phyloP scores from a whole-genome alignment of 164 flowering plant genomes.

The Vitis rupestris region DNA sequence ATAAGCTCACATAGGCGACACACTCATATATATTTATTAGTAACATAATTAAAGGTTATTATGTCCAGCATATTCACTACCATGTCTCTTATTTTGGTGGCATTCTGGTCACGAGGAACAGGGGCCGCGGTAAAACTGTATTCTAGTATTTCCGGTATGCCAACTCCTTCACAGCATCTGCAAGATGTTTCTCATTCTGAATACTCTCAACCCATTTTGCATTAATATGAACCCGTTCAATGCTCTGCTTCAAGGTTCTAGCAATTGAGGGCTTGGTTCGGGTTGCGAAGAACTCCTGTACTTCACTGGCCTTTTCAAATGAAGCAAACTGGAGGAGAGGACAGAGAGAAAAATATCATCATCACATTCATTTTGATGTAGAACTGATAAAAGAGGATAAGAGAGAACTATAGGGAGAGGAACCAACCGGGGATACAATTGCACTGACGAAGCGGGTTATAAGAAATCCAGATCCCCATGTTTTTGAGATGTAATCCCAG shows the following conservation, averaged over 20 bases:
- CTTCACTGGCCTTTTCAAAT: conserved; percentile 67
- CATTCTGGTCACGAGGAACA: not conserved
- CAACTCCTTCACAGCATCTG: conserved; percentile 52
- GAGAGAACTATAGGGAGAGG: not conserved
- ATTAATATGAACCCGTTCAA: conserved; percentile 79
- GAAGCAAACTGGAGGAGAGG: conserved; percentile 60
- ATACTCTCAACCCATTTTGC: conserved; percentile 75
- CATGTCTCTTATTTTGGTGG: not conserved
- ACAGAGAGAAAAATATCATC: not conserved
- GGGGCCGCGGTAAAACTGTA: too few relatives aligned
- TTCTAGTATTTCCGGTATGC: conserved; percentile 43
- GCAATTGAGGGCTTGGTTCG: conserved; percentile 57
- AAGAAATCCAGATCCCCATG: conserved; percentile 77
- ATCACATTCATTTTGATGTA: not conserved
- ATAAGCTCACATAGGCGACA: too few relatives aligned
- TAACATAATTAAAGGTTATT: too few relatives aligned
- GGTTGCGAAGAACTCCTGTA: conserved; percentile 70
- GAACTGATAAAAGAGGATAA: conserved; percentile 7
- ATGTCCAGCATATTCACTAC: not conserved
- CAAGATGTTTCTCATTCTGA: conserved; percentile 57
- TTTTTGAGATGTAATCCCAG: conserved; percentile 69
- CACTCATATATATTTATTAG: too few relatives aligned
- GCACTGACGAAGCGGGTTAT: conserved; percentile 73
- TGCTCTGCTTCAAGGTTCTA: conserved; percentile 93
- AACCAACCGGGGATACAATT: conserved; percentile 67